Evolutionary conservation across 306 rosid species (phyloP), one percentile per base, ranked within the genome.

Genomic region (Albizia julibrissin): DNA sequence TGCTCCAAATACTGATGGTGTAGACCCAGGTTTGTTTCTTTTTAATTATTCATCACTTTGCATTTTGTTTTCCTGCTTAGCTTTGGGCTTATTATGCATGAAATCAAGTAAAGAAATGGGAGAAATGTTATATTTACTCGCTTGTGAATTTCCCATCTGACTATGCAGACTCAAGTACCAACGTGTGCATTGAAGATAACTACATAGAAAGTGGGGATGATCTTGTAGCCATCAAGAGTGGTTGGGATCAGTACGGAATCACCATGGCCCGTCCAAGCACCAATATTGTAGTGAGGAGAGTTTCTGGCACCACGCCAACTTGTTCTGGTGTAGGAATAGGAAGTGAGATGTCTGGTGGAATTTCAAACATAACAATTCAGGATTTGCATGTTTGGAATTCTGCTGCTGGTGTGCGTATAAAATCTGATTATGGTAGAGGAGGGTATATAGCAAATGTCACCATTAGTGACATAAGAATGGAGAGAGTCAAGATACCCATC

Each of bases 191-290:
- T 40, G 96, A 95, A 83, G 98, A 96, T 82, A 93, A 95, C 87
- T 96, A 95, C 90, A 92, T 92, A 10, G 97, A 93, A 85, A 96
- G 99, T 64, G 99, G 99, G 69, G 99, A 96, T 49, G 99, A 95
- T 82, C 94, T 95, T 29, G 96, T 93, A 49, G 99, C 98, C 34
- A 89, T 96, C 52, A 96, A 96, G 85, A 93, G 99, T 80, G 97
- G 99, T 11, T 96, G 99, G 98, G 99, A 96, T 83, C 94, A 96
- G 3, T 96, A 95, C 61, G 99, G 99, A 85, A 96, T 96, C 68
- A 67, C 54, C 59, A 73, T 91, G 87, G 93, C 90, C 58, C 91
- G 76, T 14, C 94, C 98, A 0, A 91, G 97, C 87, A 80, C 94
- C 62, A 93, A 95, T 68, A 90, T 95, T 67, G 59, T 93, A 52